A percentile compares a stretch with the other conserved stretches of the same genome.
Evolutionary conservation across 805 yeast genomes (phyloP).

Genomic region (Lipomyces oligophaga): DNA sequence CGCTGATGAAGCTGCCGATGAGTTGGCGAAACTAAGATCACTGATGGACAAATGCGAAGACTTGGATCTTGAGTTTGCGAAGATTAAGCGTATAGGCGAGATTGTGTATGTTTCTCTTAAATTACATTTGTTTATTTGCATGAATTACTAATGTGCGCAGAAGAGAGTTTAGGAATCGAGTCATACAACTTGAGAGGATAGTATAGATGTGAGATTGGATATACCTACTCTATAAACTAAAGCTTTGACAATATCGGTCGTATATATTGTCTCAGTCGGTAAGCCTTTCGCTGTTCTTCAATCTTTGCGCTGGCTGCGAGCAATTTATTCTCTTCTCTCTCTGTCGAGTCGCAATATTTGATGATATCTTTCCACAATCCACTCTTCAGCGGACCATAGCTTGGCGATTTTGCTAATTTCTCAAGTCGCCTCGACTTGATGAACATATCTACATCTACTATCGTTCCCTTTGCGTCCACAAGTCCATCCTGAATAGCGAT

Average conservation of each 20-base stretch:
- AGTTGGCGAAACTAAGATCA: conserved; percentile 11
- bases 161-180: conserved; percentile 19
- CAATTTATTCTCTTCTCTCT: conserved; percentile 11
- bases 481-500: conserved; percentile 34
- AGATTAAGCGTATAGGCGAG: conserved; percentile 26
- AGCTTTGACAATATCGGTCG: conserved; percentile 3
- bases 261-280: background rate
- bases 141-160: conserved; percentile 3
- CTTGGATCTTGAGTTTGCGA: conserved; percentile 27
- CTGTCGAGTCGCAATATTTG: conserved; percentile 9
- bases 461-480: conserved; percentile 38
- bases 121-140: background rate
- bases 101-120: conserved; percentile 18
- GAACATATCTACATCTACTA: conserved; percentile 36
- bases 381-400: conserved; percentile 34
- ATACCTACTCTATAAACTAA: background rate
- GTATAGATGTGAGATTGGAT: background rate
- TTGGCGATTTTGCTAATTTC: conserved; percentile 33
- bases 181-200: conserved; percentile 8
- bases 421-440: conserved; percentile 27
- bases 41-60: conserved; percentile 23
- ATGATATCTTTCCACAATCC: conserved; percentile 29
- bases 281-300: conserved; percentile 4
- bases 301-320: background rate
- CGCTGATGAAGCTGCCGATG: conserved; percentile 21